Evolutionary conservation across 345 rosid genomes (phyloP).

Genomic region (Dovyalis caffra): DNA sequence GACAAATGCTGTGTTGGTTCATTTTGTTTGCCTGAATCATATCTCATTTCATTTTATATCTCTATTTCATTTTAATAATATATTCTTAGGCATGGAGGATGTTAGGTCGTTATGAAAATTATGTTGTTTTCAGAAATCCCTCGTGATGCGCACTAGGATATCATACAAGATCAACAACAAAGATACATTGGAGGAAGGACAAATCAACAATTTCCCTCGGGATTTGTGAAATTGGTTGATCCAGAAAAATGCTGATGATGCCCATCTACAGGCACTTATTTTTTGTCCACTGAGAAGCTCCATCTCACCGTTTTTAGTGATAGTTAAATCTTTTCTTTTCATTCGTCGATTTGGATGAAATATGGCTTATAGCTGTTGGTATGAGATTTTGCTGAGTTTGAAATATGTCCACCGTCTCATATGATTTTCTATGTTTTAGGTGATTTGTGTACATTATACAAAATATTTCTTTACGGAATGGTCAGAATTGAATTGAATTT

Average conservation of each 20-base stretch:
- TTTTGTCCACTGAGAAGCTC: constrained; percentile 23
- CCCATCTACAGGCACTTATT: constrained; percentile 11
- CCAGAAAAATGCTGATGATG: constrained; percentile 10
- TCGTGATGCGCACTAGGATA: constrained; percentile 88
- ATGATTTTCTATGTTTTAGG: constrained; percentile 18
- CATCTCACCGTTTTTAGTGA: constrained; percentile 31
- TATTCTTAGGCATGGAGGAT: not conserved
- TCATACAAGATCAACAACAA: constrained; percentile 75
- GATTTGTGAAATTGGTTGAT: constrained; percentile 51
- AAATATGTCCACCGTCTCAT: constrained; percentile 28
- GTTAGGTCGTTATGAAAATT: constrained; percentile 4
- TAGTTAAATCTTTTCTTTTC: constrained; percentile 23
- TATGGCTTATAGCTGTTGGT: constrained; percentile 22
- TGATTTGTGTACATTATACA: constrained; percentile 53
- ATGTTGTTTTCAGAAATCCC: constrained; percentile 69
- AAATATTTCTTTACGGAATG: constrained; percentile 35
- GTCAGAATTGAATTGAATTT: constrained; percentile 39
- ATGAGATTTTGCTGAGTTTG: constrained; percentile 15
- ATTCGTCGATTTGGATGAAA: constrained; percentile 23
- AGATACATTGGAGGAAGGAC: constrained; percentile 90
- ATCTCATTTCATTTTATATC: too few species aligned
- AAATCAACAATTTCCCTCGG: constrained; percentile 82
- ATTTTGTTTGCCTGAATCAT: not conserved
- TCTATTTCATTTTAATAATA: not conserved
- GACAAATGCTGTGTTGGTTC: not conserved